A percentile compares a stretch with the other conserved stretches of the same genome.
phyloP scores from a whole-genome alignment of 345 rosid genomes.

The Anastatica hierochuntica region DNA sequence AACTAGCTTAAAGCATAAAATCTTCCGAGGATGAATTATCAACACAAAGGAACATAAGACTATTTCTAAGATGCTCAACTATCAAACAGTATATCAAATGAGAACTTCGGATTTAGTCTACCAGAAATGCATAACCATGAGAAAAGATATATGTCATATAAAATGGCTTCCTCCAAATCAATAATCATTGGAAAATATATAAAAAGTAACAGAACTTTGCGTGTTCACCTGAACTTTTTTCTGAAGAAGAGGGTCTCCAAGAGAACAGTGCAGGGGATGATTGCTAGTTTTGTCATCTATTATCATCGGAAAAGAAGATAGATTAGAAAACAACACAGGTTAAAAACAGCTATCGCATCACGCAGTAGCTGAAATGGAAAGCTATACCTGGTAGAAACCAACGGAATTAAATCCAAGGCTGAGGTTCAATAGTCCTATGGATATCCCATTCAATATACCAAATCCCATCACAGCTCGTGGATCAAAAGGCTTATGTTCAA shows the following conservation, averaged over 20 bases:
- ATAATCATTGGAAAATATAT: neutral
- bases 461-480: slow-evolving; percentile 99
- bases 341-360: neutral
- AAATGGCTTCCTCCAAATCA: slow-evolving; percentile 9
- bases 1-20: neutral
- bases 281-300: slow-evolving; percentile 99
- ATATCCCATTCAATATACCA: slow-evolving; percentile 94
- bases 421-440: slow-evolving; percentile 94
- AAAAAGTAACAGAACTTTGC: no score
- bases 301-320: slow-evolving; percentile 13
- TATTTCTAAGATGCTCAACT: neutral
- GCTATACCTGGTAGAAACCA: slow-evolving; percentile 92
- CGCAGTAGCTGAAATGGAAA: neutral
- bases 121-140: neutral
- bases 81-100: neutral
- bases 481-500: slow-evolving; percentile 99
- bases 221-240: slow-evolving; percentile 78
- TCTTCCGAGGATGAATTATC: neutral
- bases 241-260: slow-evolving; percentile 98
- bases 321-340: neutral
- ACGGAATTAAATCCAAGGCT: slow-evolving; percentile 99
- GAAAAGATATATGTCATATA: neutral
- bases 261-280: slow-evolving; percentile 96
- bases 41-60: neutral
- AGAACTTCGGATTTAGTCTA: neutral